phyloP scores from a whole-genome alignment of 768 basidiomycete genomes.

The Pleurotus cornucopiae region DNA sequence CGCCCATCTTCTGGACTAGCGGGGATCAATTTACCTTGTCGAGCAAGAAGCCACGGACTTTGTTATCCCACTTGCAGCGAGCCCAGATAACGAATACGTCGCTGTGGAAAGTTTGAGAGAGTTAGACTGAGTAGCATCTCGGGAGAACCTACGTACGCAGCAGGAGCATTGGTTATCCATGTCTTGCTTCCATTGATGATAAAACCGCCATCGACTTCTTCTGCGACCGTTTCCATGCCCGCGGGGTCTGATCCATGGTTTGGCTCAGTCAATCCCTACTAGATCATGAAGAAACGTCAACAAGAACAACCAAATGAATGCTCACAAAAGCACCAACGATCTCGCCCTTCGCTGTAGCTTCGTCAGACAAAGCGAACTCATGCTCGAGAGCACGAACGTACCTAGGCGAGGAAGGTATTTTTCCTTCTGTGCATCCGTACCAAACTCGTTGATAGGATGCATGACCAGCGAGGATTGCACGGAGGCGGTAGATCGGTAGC shows the following conservation, averaged over 20 bases:
- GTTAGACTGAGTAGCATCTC: neutral
- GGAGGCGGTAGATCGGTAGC: constrained; percentile 91
- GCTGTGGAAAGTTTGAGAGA: constrained; percentile 29
- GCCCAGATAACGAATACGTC: constrained; percentile 96
- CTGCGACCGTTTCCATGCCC: constrained; percentile 95
- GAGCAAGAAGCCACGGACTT: constrained; percentile 84
- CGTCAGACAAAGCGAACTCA: neutral
- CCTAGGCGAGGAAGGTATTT: constrained; percentile 85
- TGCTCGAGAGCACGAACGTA: constrained; percentile 20
- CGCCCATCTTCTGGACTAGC: neutral
- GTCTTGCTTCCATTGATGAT: constrained; percentile 90
- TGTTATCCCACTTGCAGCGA: constrained; percentile 88
- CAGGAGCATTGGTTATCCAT: constrained; percentile 94
- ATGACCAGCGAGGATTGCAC: constrained; percentile 97
- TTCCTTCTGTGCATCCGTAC: constrained; percentile 85
- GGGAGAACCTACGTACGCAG: constrained; percentile 55
- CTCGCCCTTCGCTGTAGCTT: constrained; percentile 67
- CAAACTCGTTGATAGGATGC: constrained; percentile 90
- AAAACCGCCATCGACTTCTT: constrained; percentile 82
- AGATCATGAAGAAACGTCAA: neutral
- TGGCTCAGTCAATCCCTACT: constrained; percentile 89
- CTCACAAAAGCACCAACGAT: constrained; percentile 89
- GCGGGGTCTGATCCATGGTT: constrained; percentile 96
- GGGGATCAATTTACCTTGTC: constrained; percentile 62
- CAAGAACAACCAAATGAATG: constrained; percentile 13